Evolutionary conservation across 1,284 basidiomycete species (phyloP).

Genomic region (Mycena sp.): DNA sequence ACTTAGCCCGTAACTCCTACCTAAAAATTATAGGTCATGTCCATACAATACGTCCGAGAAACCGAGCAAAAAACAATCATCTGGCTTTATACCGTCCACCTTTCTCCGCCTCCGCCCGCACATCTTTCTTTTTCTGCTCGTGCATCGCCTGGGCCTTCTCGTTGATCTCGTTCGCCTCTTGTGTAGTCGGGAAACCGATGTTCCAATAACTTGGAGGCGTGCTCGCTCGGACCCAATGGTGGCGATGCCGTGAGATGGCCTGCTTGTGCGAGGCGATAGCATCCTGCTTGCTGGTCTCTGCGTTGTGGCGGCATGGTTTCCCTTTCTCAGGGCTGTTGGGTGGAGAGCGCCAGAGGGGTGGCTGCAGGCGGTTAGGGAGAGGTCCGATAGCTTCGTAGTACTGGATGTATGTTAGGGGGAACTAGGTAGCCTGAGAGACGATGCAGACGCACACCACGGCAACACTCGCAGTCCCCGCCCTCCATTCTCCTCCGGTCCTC

Average conservation of each 20-base stretch:
- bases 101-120: conserved; percentile 67
- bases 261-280: conserved; percentile 70
- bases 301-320: conserved; percentile 33
- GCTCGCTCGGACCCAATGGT: conserved; percentile 72
- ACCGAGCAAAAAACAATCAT: no score
- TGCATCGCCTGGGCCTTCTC: conserved; percentile 76
- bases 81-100: conserved; percentile 48
- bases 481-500: conserved; percentile 74
- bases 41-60: no score
- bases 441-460: conserved; percentile 70
- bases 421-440: not conserved
- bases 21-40: no score
- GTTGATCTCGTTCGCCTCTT: conserved; percentile 81
- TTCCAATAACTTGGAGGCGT: conserved; percentile 91
- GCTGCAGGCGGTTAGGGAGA: conserved; percentile 68
- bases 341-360: conserved; percentile 78
- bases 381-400: conserved; percentile 84
- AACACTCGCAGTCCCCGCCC: conserved; percentile 87
- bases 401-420: conserved; percentile 48
- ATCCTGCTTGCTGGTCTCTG: conserved; percentile 30
- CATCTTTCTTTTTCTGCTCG: conserved; percentile 61
- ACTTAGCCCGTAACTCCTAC: no score
- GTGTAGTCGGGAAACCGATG: conserved; percentile 89
- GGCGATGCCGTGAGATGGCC: conserved; percentile 81
- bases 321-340: conserved; percentile 46